Evolutionary conservation across 2,329 filamentous ascomycete genomes (phyloP).

Genomic region (Ploettnerulaceae sp.): DNA sequence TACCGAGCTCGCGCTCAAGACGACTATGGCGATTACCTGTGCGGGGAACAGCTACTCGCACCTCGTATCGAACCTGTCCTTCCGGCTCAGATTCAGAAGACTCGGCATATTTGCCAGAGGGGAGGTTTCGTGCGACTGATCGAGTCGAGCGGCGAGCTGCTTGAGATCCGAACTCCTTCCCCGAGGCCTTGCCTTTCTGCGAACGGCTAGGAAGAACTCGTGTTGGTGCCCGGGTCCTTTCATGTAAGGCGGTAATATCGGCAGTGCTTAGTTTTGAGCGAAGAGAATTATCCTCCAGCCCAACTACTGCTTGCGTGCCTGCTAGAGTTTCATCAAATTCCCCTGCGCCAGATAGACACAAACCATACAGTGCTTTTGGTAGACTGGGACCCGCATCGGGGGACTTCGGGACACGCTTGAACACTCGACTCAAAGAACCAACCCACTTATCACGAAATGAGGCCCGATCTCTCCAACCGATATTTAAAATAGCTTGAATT

Average conservation of each 20-base stretch:
- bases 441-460: conserved; percentile 76
- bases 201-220: no score
- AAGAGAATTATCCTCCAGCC: neutral
- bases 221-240: neutral
- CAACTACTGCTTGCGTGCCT: no score
- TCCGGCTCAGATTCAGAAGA: conserved; percentile 24
- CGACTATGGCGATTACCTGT: conserved; percentile 8
- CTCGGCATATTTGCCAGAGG: conserved; percentile 27
- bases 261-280: neutral
- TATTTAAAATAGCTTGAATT: conserved; percentile 70
- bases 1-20: conserved; percentile 26
- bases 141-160: conserved; percentile 22
- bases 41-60: neutral
- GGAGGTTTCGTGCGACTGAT: conserved; percentile 13
- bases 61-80: conserved; percentile 9
- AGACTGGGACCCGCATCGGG: conserved; percentile 13
- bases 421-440: conserved; percentile 62
- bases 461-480: conserved; percentile 76
- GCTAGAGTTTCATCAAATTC: no score
- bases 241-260: neutral
- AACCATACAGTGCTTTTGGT: neutral
- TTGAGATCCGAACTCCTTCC: neutral
- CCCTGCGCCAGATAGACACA: neutral
- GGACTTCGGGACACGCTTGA: conserved; percentile 46
- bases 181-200: neutral